phyloP scores from a whole-genome alignment of 345 rosid species.

The Rhizophora apiculata region DNA sequence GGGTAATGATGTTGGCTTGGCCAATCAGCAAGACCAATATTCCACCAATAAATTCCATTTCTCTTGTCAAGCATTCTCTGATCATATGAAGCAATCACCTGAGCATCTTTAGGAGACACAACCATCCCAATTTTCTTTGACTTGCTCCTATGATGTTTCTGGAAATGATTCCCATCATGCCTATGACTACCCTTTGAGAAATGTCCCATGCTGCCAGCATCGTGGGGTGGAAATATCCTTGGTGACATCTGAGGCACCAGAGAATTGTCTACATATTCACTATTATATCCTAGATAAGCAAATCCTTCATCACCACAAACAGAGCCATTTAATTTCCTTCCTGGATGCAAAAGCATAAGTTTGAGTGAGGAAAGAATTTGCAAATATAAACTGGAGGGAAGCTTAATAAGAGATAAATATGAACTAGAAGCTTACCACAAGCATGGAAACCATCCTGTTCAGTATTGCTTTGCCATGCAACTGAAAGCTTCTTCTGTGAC shows the following conservation, averaged over 20 bases:
- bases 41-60: slow-evolving; percentile 43
- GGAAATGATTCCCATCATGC: slow-evolving; percentile 42
- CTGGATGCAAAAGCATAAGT: slow-evolving; percentile 35
- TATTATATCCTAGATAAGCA: slow-evolving; percentile 41
- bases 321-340: slow-evolving; percentile 69
- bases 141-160: slow-evolving; percentile 47
- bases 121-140: slow-evolving; percentile 39
- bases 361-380: slow-evolving; percentile 10
- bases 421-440: slow-evolving; percentile 31
- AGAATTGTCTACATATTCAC: slow-evolving; percentile 61
- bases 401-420: neutral
- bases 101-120: slow-evolving; percentile 29
- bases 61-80: slow-evolving; percentile 46
- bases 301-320: slow-evolving; percentile 66
- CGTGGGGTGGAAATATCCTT: slow-evolving; percentile 33
- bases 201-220: slow-evolving; percentile 38
- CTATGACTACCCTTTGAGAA: slow-evolving; percentile 44
- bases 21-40: slow-evolving; percentile 45
- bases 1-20: slow-evolving; percentile 40
- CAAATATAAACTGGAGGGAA: neutral
- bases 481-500: slow-evolving; percentile 67
- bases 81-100: slow-evolving; percentile 28
- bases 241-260: slow-evolving; percentile 50
- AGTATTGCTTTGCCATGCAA: slow-evolving; percentile 49
- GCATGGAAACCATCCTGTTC: slow-evolving; percentile 55